Conservation (phyloP, 306 rosid species). For the Vigna radiata region DNA sequence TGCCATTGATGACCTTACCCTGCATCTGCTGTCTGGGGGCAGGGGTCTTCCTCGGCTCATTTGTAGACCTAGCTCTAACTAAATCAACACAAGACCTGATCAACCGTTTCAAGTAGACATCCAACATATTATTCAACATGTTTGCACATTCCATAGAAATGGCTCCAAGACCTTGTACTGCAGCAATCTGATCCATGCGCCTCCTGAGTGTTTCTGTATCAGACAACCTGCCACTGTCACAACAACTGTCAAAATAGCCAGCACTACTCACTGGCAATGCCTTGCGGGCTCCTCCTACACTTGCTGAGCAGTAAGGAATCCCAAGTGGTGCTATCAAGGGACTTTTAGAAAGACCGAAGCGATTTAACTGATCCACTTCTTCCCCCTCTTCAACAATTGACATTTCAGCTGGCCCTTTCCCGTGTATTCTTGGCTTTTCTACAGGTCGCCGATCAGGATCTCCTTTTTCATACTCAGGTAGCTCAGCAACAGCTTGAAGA, state of each 20-base stretch:
- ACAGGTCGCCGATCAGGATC: constrained; percentile 58
- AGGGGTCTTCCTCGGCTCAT: constrained; percentile 57
- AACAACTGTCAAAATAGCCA: constrained; percentile 63
- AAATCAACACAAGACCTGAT: constrained; percentile 87
- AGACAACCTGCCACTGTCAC: constrained; percentile 75
- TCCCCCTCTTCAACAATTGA: constrained; percentile 66
- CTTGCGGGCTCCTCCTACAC: constrained; percentile 93
- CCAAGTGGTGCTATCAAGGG: constrained; percentile 92
- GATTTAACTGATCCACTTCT: constrained; percentile 68
- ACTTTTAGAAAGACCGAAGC: constrained; percentile 62
- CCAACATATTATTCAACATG: constrained; percentile 72
- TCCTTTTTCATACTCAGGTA: constrained; percentile 69
- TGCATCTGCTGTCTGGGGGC: constrained; percentile 75
- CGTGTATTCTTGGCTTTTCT: constrained; percentile 65
- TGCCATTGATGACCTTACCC: constrained; percentile 79
- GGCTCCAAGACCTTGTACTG: constrained; percentile 86
- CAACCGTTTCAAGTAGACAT: constrained; percentile 84
- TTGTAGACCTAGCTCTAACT: constrained; percentile 72
- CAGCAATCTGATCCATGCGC: constrained; percentile 93
- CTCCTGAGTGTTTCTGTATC: constrained; percentile 77
- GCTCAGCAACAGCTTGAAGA: constrained; percentile 84
- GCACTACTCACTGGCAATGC: constrained; percentile 61
- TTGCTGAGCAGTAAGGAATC: constrained; percentile 83
- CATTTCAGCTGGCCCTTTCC: constrained; percentile 58
- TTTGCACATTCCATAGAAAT: constrained; percentile 88